These are phyloP conservation scores for Didymella pinodella DNA, from an alignment of 2,329 filamentous ascomycete genomes.

Conservation along the genomic window DNA sequence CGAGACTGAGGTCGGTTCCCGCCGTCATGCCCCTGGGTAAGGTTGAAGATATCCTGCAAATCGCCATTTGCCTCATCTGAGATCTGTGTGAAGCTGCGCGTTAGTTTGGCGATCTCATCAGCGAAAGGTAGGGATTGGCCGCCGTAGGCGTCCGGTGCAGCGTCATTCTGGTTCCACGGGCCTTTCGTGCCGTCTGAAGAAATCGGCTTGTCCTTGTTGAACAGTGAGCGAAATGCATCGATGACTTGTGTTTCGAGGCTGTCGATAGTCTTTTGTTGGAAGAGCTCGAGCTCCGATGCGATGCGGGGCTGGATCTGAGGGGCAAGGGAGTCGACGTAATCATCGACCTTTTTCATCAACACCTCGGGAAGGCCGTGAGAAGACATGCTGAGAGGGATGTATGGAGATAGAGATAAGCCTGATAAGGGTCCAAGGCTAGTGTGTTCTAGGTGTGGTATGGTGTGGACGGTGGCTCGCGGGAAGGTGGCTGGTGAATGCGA, in stretches of 20 bases:
- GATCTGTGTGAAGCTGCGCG: constrained; percentile 39
- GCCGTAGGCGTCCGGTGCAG: constrained; percentile 41
- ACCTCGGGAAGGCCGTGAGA: constrained; percentile 35
- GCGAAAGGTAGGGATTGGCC: constrained; percentile 42
- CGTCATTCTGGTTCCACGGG: constrained; percentile 36
- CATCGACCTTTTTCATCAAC: constrained; percentile 40
- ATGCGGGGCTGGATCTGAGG: constrained; percentile 46
- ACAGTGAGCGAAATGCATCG: constrained; percentile 41
- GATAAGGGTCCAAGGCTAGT: constrained; percentile 6
- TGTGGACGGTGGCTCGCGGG: constrained; percentile 7
- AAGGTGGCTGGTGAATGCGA: constrained; percentile 14
- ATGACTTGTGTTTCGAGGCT: constrained; percentile 42
- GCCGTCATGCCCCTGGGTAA: constrained; percentile 32
- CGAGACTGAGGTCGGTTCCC: constrained; percentile 26
- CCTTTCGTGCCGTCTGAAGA: constrained; percentile 30
- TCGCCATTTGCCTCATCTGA: constrained; percentile 40
- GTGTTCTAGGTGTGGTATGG: constrained; percentile 14
- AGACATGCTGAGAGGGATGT: constrained; percentile 22
- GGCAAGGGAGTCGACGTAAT: constrained; percentile 42
- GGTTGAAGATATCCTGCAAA: constrained; percentile 39
- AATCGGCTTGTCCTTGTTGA: constrained; percentile 31
- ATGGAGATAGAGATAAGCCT: neutral
- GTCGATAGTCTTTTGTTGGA: constrained; percentile 45
- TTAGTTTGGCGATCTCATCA: constrained; percentile 41
- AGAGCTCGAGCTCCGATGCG: constrained; percentile 38